phyloP scores from a whole-genome alignment of 176 grass and related monocot species.

The Triticum urartu region DNA sequence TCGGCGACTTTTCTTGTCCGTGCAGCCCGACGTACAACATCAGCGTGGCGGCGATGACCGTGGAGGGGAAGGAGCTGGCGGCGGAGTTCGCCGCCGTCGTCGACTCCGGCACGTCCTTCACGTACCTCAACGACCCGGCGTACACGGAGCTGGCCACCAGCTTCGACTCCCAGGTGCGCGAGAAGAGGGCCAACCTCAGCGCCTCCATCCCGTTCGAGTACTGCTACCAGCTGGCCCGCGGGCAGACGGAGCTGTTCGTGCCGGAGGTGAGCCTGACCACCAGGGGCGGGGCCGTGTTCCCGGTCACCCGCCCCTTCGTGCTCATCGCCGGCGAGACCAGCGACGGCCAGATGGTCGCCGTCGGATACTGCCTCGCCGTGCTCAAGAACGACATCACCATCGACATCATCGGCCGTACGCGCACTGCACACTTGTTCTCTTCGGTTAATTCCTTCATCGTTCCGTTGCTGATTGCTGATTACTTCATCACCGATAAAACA shows the following conservation, averaged over 20 bases:
- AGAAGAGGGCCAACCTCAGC: slow-evolving; percentile 17
- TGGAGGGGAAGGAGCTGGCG: not conserved
- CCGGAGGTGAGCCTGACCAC: slow-evolving; percentile 47
- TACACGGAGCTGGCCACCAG: slow-evolving; percentile 42
- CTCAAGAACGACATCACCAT: slow-evolving; percentile 13
- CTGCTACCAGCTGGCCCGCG: slow-evolving; percentile 20
- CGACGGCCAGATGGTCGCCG: accelerated
- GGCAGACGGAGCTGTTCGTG: not conserved
- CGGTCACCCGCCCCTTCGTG: not conserved
- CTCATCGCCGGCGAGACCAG: accelerated
- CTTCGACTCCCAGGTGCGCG: not conserved
- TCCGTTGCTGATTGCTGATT: not conserved
- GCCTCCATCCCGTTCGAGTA: slow-evolving; percentile 37
- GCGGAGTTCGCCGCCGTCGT: slow-evolving; percentile 47
- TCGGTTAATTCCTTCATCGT: not conserved
- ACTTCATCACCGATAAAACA: not conserved
- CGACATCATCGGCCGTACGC: slow-evolving; percentile 69
- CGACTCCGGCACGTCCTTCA: slow-evolving; percentile 75
- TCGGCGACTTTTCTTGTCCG: not conserved
- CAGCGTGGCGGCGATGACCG: slow-evolving; percentile 48
- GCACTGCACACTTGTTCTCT: not conserved
- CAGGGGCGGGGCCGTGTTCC: slow-evolving; percentile 41
- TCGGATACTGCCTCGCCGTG: slow-evolving; percentile 57
- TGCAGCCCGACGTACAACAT: slow-evolving; percentile 64
- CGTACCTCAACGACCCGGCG: slow-evolving; percentile 51